phyloP scores from a whole-genome alignment of 306 rosid species.

The Prunus mongolica region DNA sequence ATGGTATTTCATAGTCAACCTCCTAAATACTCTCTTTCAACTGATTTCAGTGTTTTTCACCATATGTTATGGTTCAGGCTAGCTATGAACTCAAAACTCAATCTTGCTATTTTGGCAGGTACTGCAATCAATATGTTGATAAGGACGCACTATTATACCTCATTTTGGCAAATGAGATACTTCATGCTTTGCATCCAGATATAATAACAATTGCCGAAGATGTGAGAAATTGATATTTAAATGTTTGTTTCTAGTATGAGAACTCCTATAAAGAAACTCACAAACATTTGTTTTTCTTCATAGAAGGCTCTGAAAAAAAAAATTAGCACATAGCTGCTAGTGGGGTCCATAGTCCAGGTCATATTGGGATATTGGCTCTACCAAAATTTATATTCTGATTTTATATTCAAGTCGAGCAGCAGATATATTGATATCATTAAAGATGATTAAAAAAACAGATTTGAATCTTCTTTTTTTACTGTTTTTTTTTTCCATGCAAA shows the following conservation, averaged over 20 bases:
- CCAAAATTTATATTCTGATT: background rate
- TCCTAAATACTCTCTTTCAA: background rate
- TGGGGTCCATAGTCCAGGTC: background rate
- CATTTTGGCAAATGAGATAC: slow-evolving; percentile 83
- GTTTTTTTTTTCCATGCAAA: too few species aligned
- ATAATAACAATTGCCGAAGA: slow-evolving; percentile 92
- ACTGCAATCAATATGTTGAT: slow-evolving; percentile 94
- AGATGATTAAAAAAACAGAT: too few species aligned
- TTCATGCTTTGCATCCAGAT: slow-evolving; percentile 72
- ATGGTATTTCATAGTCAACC: background rate
- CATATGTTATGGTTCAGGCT: background rate
- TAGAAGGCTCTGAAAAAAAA: background rate
- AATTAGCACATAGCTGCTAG: background rate
- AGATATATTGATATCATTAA: background rate
- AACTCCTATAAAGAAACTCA: background rate
- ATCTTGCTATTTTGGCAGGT: slow-evolving; percentile 48
- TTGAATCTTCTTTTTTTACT: too few species aligned
- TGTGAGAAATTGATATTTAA: slow-evolving; percentile 41
- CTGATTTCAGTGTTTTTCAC: background rate
- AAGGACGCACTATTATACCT: slow-evolving; percentile 82
- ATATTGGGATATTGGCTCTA: background rate
- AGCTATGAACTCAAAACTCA: background rate
- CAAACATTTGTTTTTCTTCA: background rate
- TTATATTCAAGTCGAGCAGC: background rate
- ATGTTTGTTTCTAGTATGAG: background rate